Evolutionary conservation across 257 asterid genomes (phyloP).

Genomic region (Ehretia macrophylla): DNA sequence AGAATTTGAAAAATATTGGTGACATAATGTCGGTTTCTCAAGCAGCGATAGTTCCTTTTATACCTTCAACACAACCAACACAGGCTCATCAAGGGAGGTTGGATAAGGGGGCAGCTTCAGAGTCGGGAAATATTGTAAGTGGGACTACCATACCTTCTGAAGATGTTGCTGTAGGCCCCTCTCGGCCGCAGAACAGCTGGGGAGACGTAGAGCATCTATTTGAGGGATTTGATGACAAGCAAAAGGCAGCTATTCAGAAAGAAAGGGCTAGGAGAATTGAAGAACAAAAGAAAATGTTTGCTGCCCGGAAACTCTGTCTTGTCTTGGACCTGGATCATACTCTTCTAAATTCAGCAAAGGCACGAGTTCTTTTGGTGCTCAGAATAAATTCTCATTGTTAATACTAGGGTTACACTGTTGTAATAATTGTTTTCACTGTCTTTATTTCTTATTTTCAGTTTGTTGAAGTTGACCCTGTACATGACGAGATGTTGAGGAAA

Average conservation of each 20-base stretch:
- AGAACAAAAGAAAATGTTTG: constrained; percentile 90
- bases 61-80: constrained; percentile 32
- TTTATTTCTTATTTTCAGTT: constrained; percentile 50
- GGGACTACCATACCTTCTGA: constrained; percentile 38
- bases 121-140: constrained; percentile 35
- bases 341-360: constrained; percentile 96
- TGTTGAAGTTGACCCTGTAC: constrained; percentile 74
- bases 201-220: constrained; percentile 78
- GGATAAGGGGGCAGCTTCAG: constrained; percentile 35
- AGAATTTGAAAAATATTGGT: constrained; percentile 62
- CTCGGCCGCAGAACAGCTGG: constrained; percentile 74
- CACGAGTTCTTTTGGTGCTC: constrained; percentile 23
- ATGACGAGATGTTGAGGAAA: constrained; percentile 86
- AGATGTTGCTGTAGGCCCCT: constrained; percentile 43
- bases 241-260: constrained; percentile 84
- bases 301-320: constrained; percentile 78
- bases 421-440: constrained; percentile 6
- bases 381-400: background rate
- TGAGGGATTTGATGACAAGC: constrained; percentile 83
- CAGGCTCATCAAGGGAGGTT: constrained; percentile 39
- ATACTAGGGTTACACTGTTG: constrained; percentile 7
- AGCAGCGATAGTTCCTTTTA: constrained; percentile 38
- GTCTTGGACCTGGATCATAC: constrained; percentile 99
- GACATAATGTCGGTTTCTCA: constrained; percentile 70
- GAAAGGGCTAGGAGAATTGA: constrained; percentile 92